Evolutionary conservation across 345 rosid species (phyloP).

Genomic region (Chamaenerion angustifolium): DNA sequence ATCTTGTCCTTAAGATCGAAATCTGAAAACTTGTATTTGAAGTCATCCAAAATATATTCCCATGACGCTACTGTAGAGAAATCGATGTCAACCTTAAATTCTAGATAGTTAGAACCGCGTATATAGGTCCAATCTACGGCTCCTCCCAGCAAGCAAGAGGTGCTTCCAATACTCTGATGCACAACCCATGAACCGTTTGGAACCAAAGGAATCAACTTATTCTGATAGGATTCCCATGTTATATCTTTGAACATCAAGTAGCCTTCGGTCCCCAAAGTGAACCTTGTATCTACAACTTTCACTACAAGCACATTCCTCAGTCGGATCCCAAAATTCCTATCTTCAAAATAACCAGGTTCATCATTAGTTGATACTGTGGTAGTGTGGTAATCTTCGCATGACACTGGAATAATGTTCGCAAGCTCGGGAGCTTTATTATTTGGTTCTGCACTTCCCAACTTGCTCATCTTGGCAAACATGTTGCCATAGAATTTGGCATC

Average conservation of each 20-base stretch:
- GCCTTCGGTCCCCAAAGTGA: constrained; percentile 84
- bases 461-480: constrained; percentile 64
- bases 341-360: constrained; percentile 96
- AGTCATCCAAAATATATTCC: too few relatives aligned
- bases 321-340: constrained; percentile 85
- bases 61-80: too few relatives aligned
- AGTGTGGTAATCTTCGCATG: constrained; percentile 94
- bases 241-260: constrained; percentile 83
- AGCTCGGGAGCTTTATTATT: constrained; percentile 83
- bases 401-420: constrained; percentile 70
- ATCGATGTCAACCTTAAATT: too few relatives aligned
- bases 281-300: constrained; percentile 51
- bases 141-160: too few relatives aligned
- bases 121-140: too few relatives aligned
- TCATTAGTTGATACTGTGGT: constrained; percentile 75
- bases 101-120: too few relatives aligned
- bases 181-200: too few relatives aligned
- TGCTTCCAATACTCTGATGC: too few relatives aligned
- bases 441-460: constrained; percentile 17
- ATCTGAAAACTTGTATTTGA: too few relatives aligned
- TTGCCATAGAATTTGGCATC: constrained; percentile 76
- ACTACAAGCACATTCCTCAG: constrained; percentile 87
- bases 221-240: too few relatives aligned
- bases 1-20: too few relatives aligned
- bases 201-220: too few relatives aligned